Percentiles rank a stretch among this genome's conserved stretches.
Conservation (phyloP, 2,329 filamentous ascomycete genomes). For the Thelonectria blattea region DNA sequence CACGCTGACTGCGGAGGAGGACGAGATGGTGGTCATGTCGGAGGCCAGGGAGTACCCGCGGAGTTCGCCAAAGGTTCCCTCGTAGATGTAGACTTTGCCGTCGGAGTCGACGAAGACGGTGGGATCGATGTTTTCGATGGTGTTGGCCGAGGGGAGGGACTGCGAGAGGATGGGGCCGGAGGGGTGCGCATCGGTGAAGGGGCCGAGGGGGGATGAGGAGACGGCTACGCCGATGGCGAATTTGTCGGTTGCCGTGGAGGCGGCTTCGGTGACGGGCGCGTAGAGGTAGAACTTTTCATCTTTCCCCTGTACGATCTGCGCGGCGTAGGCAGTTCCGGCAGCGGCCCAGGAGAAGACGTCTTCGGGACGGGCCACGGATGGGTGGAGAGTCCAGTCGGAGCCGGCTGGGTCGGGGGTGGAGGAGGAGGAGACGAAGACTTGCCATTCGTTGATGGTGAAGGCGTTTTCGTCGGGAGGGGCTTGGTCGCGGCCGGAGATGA, state of each 20-base stretch:
- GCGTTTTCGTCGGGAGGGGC: conserved; percentile 37
- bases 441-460: conserved; percentile 48
- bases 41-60: conserved; percentile 42
- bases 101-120: conserved; percentile 47
- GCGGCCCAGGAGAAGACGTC: conserved; percentile 44
- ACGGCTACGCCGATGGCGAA: conserved; percentile 49
- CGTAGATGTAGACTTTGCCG: conserved; percentile 46
- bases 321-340: conserved; percentile 43
- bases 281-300: conserved; percentile 47
- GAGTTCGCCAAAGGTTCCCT: conserved; percentile 46
- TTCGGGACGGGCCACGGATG: conserved; percentile 40
- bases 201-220: conserved; percentile 42
- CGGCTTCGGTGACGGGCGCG: conserved; percentile 37
- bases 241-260: conserved; percentile 33
- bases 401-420: conserved; percentile 39
- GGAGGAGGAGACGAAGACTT: conserved; percentile 40
- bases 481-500: conserved; percentile 44
- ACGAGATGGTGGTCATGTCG: conserved; percentile 46
- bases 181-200: conserved; percentile 44
- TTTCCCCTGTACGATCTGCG: conserved; percentile 43
- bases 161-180: conserved; percentile 46
- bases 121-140: conserved; percentile 49
- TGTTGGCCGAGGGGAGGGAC: conserved; percentile 40
- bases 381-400: conserved; percentile 43
- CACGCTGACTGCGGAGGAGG: conserved; percentile 30